These are phyloP conservation scores for Chaetoceros muelleri DNA, from an alignment of 108 stramenopile species.

Conservation along the genomic window DNA sequence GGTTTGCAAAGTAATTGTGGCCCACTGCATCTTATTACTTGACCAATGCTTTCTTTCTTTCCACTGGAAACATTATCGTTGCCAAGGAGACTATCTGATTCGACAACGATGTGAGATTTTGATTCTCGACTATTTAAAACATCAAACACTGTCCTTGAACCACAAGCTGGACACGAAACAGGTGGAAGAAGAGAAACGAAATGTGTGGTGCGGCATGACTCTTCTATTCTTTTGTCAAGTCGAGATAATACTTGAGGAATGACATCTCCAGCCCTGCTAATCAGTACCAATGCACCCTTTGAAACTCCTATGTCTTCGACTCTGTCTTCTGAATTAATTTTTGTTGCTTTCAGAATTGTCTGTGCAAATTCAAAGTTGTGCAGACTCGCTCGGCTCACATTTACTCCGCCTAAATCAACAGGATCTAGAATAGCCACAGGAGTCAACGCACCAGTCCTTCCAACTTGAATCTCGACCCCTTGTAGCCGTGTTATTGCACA, in stretches of 20 bases:
- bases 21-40: conserved; percentile 66
- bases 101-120: background rate
- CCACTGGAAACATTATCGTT: conserved; percentile 7
- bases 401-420: conserved; percentile 75
- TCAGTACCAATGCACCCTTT: conserved; percentile 46
- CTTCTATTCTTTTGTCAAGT: conserved; percentile 8
- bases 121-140: background rate
- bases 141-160: conserved; percentile 40
- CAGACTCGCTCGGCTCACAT: conserved; percentile 76
- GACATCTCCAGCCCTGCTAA: conserved; percentile 83
- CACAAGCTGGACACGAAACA: conserved; percentile 59
- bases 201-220: background rate
- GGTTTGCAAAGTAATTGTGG: conserved; percentile 66
- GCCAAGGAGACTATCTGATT: background rate
- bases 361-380: conserved; percentile 82
- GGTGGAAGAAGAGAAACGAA: conserved; percentile 51
- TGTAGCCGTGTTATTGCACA: conserved; percentile 52
- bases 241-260: conserved; percentile 76
- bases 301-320: conserved; percentile 9
- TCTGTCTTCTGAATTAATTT: background rate
- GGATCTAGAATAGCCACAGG: conserved; percentile 87
- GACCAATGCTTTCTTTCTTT: conserved; percentile 25
- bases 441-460: conserved; percentile 85
- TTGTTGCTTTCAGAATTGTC: conserved; percentile 30
- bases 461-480: conserved; percentile 73